Evolutionary conservation across 306 rosid species (phyloP).

Genomic region (Ormosia semicastrata): DNA sequence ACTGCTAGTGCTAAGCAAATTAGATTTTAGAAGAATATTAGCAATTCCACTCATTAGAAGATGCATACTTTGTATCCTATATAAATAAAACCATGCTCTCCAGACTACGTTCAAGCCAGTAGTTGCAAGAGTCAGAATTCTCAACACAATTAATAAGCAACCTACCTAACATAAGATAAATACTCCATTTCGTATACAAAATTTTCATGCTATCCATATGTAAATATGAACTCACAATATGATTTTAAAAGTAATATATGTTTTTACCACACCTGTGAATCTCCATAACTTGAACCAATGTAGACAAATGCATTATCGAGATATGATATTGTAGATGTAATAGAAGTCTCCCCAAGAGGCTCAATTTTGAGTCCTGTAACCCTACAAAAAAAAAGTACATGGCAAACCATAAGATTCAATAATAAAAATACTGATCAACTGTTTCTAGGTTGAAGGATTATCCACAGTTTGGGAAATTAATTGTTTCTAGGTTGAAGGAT

Average conservation of each 20-base stretch:
- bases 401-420: slow-evolving; percentile 5
- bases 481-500: no score
- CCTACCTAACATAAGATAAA: not conserved
- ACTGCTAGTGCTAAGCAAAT: not conserved
- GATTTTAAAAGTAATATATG: not conserved
- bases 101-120: not conserved
- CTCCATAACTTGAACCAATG: slow-evolving; percentile 93
- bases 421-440: not conserved
- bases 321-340: slow-evolving; percentile 91
- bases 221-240: not conserved
- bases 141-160: not conserved
- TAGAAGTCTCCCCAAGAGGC: slow-evolving; percentile 93
- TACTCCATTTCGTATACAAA: not conserved
- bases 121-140: not conserved
- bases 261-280: slow-evolving; percentile 70
- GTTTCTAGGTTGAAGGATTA: no score
- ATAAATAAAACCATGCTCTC: not conserved
- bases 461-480: no score
- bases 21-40: not conserved
- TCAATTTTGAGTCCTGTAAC: slow-evolving; percentile 95
- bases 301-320: slow-evolving; percentile 90
- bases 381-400: slow-evolving; percentile 51
- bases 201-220: not conserved
- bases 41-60: not conserved
- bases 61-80: not conserved